Evolutionary conservation across 225 moss, liverwort and hornwort genomes (phyloP).

Genomic region (Sphagnum contortum): DNA sequence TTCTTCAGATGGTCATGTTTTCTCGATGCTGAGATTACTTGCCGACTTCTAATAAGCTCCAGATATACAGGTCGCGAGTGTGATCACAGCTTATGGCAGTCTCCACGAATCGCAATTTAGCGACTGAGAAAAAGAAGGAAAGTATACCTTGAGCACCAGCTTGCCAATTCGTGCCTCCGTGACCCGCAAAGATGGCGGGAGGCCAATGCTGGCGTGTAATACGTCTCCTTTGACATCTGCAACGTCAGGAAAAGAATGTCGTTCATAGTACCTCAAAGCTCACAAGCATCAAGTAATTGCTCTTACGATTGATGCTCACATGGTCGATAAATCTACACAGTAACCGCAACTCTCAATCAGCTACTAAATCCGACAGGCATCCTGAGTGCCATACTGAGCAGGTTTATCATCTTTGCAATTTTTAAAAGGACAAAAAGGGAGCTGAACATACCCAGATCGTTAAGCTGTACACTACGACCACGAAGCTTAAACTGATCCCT

Average conservation of each 20-base stretch:
- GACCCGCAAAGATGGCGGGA: constrained; percentile 87
- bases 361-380: no score
- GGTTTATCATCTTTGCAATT: no score
- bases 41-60: no score
- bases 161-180: constrained; percentile 86
- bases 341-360: no score
- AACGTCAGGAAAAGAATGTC: constrained; percentile 1
- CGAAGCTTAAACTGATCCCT: constrained; percentile 97
- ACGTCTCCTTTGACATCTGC: constrained; percentile 99
- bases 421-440: no score
- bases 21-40: no score
- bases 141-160: constrained; percentile 79
- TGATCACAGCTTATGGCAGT: no score
- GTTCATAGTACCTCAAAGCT: neutral
- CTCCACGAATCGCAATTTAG: neutral
- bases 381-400: no score
- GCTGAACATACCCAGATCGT: constrained; percentile 61
- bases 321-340: neutral
- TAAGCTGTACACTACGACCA: constrained; percentile 89
- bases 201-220: constrained; percentile 79
- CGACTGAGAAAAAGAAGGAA: neutral
- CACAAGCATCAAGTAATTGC: neutral
- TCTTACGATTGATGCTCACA: neutral
- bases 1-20: no score
- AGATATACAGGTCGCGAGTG: no score